Evolutionary conservation across 2,329 filamentous ascomycete species (phyloP), one percentile per base, ranked within the genome.

Genomic region (Trichoderma brevicompactum): DNA sequence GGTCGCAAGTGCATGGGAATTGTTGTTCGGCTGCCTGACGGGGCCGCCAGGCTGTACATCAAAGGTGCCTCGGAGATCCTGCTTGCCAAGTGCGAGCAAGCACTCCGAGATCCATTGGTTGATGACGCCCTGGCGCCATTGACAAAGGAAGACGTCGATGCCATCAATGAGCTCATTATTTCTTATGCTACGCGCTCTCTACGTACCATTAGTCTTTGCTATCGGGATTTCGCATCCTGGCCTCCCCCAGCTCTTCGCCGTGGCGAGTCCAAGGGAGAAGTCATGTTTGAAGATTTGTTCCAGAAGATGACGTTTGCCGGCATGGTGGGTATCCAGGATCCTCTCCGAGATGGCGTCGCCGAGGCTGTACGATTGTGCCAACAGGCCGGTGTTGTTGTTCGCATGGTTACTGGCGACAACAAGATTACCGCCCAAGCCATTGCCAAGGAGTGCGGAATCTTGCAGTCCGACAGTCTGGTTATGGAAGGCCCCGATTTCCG

Each of bases 341-440:
- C 91, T 50, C 83, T 94, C 12, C 89, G 91, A 67, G 83, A 85
- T 0, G 91, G 90, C 67, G 91, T 94, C n/a, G 82, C 82, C 1
- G 86, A 92, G 59, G 90, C 91, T 10, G 91, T 94, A 34, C 81
- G 80, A 66, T 83, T 88, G 65, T 94, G 91, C 73, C 90, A 94
- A 74, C 83, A 85, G 64, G 91, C 91, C 5, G 91, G 91, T 66
- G 91, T 94, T 10, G 85, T 89, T 67, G 90, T 94, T 17, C 89
- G 91, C 72, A 94, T 94, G 91, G 91, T 94, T 2, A 94, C 91
- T 5, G 91, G 91, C 68, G 91, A 94, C 79, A 94, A 94, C 78
- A 87, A 90, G 70, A 79, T 91, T 66, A 94, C 91, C 7, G 91
- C 91, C 1, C 86, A 90, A 74, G 89, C 91, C 23, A 94, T 94